Evolutionary conservation across 495 filamentous ascomycete species (phyloP).

Genomic region (Trichoderma reesei): DNA sequence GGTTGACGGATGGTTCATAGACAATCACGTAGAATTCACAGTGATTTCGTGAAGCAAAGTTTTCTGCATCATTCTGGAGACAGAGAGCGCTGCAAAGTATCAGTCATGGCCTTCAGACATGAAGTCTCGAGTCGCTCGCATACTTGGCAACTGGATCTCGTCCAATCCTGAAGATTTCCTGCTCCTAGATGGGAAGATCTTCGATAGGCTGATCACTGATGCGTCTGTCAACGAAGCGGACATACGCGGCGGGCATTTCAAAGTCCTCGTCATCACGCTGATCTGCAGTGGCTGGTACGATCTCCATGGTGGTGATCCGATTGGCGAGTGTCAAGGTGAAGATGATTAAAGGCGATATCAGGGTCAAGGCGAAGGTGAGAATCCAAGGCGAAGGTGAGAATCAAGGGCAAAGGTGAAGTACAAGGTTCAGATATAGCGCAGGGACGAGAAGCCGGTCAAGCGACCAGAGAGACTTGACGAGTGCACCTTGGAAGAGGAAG

Average conservation of each 20-base stretch:
- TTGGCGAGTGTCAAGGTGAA: neutral
- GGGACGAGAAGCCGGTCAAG: neutral
- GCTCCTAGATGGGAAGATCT: constrained; percentile 14
- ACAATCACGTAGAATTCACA: constrained; percentile 52
- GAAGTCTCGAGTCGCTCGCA: neutral
- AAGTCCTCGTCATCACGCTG: neutral
- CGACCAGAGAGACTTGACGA: neutral
- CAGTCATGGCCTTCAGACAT: too few relatives aligned
- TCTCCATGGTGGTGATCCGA: neutral
- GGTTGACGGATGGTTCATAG: constrained; percentile 24
- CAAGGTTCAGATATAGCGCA: too few relatives aligned
- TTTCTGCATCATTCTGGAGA: constrained; percentile 23
- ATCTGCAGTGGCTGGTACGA: neutral
- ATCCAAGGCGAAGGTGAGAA: too few relatives aligned
- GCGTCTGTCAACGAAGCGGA: neutral
- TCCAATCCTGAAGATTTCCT: constrained; percentile 27
- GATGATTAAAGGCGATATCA: too few relatives aligned
- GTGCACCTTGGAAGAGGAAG: neutral
- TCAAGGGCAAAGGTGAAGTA: too few relatives aligned
- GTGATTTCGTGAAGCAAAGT: constrained; percentile 47
- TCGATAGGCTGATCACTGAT: neutral
- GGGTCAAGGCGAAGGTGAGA: too few relatives aligned
- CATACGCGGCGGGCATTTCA: neutral
- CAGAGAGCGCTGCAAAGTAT: constrained; percentile 28
- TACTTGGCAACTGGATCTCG: constrained; percentile 26